Conservation (phyloP, 352 stramenopile genomes). For the Phytopythium cucurbitacearum region DNA sequence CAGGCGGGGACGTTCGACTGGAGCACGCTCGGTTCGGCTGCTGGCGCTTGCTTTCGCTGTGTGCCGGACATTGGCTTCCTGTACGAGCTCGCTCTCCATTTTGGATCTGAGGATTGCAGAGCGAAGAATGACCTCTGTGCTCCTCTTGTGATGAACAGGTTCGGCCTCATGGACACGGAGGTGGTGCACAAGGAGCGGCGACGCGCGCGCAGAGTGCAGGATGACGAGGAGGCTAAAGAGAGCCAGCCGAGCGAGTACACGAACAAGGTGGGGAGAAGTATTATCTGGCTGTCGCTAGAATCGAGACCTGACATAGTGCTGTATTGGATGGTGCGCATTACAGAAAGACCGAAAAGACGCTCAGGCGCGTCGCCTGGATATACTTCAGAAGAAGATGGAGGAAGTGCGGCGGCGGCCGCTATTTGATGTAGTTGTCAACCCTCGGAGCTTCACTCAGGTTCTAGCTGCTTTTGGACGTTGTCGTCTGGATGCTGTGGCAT, state of each 20-base stretch:
- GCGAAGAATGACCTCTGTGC: background rate
- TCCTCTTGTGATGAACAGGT: constrained; percentile 23
- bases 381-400: constrained; percentile 62
- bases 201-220: constrained; percentile 27
- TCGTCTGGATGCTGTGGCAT: background rate
- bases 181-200: constrained; percentile 72
- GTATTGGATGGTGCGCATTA: background rate
- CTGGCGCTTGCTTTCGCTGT: constrained; percentile 67
- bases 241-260: constrained; percentile 71
- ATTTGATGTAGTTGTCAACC: constrained; percentile 73
- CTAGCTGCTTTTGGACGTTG: background rate
- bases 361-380: constrained; percentile 64
- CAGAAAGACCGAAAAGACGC: constrained; percentile 78
- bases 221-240: constrained; percentile 50
- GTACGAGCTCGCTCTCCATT: constrained; percentile 18
- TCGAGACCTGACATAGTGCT: background rate
- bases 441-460: constrained; percentile 75
- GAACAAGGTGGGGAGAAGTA: constrained; percentile 40
- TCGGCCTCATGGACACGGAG: constrained; percentile 72
- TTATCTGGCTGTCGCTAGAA: background rate
- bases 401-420: constrained; percentile 28
- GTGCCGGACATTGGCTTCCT: constrained; percentile 72
- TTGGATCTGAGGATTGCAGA: background rate
- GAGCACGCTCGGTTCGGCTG: constrained; percentile 46
- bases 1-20: constrained; percentile 52